These are phyloP conservation scores for Crassisporium funariophilum DNA, from an alignment of 768 basidiomycete species.

Conservation along the genomic window DNA sequence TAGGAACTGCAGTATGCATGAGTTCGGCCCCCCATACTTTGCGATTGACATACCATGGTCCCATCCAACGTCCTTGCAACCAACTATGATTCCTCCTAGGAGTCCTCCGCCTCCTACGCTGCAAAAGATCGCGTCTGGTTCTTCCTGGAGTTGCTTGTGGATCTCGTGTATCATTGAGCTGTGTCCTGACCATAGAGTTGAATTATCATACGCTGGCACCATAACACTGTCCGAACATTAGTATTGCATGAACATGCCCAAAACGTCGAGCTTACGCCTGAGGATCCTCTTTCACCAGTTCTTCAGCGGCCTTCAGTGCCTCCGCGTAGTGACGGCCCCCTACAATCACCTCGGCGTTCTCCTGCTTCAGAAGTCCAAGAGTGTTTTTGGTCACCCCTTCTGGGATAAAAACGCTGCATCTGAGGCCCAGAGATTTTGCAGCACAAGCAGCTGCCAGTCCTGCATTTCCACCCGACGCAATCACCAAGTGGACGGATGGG, in stretches of 20 bases:
- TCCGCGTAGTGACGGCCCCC: constrained; percentile 60
- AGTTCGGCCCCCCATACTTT: not conserved
- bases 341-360: constrained; percentile 62
- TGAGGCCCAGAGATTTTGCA: constrained; percentile 52
- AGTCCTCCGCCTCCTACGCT: constrained; percentile 78
- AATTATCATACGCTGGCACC: constrained; percentile 73
- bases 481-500: constrained; percentile 56
- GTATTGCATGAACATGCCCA: constrained; percentile 2
- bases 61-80: constrained; percentile 69
- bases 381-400: constrained; percentile 50
- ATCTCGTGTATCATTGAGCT: constrained; percentile 75
- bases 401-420: constrained; percentile 72
- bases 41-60: constrained; percentile 54
- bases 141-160: constrained; percentile 47
- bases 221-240: constrained; percentile 51
- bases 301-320: constrained; percentile 52
- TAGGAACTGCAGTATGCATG: constrained; percentile 46
- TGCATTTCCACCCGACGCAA: constrained; percentile 84
- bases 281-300: constrained; percentile 43
- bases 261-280: constrained; percentile 55
- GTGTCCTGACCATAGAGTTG: constrained; percentile 74
- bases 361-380: constrained; percentile 48
- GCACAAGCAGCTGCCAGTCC: constrained; percentile 71
- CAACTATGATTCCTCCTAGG: constrained; percentile 66
- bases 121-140: constrained; percentile 75